Conservation (phyloP, 768 basidiomycete species). For the Guyanaporus albipodus region DNA sequence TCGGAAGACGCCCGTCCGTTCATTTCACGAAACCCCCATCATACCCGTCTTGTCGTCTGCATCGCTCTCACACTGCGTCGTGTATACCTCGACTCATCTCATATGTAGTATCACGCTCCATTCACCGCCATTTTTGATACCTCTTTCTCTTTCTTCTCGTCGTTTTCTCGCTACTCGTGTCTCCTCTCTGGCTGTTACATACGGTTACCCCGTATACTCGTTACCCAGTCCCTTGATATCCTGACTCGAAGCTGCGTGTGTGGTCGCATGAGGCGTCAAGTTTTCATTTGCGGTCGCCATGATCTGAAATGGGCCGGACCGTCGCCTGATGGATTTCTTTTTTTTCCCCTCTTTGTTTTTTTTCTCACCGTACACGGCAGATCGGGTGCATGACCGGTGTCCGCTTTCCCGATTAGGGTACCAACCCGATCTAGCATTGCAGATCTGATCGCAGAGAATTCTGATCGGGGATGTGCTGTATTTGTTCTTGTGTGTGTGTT, state of each 20-base stretch:
- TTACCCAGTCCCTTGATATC: conserved; percentile 35
- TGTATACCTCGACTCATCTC: conserved; percentile 36
- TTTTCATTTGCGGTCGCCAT: conserved; percentile 23
- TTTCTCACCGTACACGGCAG: no score
- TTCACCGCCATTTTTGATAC: conserved; percentile 35
- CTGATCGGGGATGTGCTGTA: conserved; percentile 30
- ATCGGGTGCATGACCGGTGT: conserved; percentile 19
- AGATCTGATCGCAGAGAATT: conserved; percentile 35
- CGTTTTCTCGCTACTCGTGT: conserved; percentile 8
- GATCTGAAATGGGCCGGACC: conserved; percentile 5
- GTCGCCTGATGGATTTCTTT: conserved; percentile 5
- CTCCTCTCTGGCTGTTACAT: conserved; percentile 28
- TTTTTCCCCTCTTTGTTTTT: no score
- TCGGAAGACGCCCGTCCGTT: conserved; percentile 32
- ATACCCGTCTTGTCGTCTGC: conserved; percentile 34
- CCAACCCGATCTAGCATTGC: conserved; percentile 16
- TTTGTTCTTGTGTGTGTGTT: conserved; percentile 21
- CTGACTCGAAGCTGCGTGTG: conserved; percentile 19
- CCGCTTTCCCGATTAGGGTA: conserved; percentile 17
- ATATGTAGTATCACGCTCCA: conserved; percentile 36
- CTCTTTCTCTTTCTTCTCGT: no score
- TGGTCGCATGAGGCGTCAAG: conserved; percentile 18
- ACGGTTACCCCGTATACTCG: conserved; percentile 37
- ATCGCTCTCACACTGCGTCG: conserved; percentile 35
- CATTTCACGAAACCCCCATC: conserved; percentile 33